Conservation (phyloP, 2,329 filamentous ascomycete species). For the Colletotrichum gloeosporioides region DNA sequence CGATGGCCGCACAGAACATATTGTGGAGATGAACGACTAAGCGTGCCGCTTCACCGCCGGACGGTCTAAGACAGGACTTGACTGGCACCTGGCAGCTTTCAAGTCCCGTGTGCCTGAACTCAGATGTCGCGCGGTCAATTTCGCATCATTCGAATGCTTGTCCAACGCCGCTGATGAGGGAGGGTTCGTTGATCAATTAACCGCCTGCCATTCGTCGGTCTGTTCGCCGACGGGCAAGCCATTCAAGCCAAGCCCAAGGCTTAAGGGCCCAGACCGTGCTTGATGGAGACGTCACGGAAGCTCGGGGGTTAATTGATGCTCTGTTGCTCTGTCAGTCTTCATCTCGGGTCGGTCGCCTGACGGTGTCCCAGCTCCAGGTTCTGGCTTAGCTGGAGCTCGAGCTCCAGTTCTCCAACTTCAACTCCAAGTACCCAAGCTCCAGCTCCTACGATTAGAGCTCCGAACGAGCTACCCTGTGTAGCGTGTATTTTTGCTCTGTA, state of each 20-base stretch:
- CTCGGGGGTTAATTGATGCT: background rate
- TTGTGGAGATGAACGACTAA: slow-evolving; percentile 21
- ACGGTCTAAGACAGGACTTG: slow-evolving; percentile 16
- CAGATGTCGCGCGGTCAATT: background rate
- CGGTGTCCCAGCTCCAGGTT: background rate
- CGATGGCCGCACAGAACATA: slow-evolving; percentile 2
- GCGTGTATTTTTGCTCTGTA: background rate
- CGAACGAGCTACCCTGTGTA: background rate
- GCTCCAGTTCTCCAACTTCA: slow-evolving; percentile 5
- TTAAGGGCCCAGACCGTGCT: slow-evolving; percentile 8
- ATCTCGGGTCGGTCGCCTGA: slow-evolving; percentile 5
- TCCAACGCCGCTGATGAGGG: slow-evolving; percentile 13
- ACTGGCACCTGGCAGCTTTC: slow-evolving; percentile 15
- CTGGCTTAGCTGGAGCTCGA: background rate
- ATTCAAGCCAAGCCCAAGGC: background rate
- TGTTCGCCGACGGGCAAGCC: slow-evolving; percentile 3
- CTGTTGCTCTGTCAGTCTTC: slow-evolving; percentile 12
- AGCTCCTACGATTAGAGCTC: background rate
- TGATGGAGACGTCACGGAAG: background rate
- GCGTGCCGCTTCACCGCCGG: slow-evolving; percentile 17
- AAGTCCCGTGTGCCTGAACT: slow-evolving; percentile 1
- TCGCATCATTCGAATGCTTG: slow-evolving; percentile 18
- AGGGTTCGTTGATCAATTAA: background rate
- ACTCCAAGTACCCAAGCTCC: background rate
- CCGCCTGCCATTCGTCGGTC: slow-evolving; percentile 4